phyloP scores from a whole-genome alignment of 2,329 filamentous ascomycete species.

The Pseudofabraea citricarpa region DNA sequence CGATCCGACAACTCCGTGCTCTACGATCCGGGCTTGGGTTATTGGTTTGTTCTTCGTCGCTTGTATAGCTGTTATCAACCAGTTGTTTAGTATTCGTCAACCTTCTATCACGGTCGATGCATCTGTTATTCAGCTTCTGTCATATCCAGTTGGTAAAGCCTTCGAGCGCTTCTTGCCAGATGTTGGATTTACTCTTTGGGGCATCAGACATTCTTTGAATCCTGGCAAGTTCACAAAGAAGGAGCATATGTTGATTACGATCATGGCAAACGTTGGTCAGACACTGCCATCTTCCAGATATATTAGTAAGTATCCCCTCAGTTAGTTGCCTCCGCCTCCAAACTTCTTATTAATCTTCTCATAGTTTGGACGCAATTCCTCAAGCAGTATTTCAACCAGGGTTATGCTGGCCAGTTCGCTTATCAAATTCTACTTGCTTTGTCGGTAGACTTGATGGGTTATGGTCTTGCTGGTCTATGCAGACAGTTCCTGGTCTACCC shows the following conservation, averaged over 20 bases:
- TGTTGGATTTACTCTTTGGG: background rate
- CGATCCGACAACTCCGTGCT: constrained; percentile 53
- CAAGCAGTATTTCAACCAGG: no score
- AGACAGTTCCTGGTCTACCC: constrained; percentile 54
- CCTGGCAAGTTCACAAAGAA: constrained; percentile 64
- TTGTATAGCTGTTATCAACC: constrained; percentile 2
- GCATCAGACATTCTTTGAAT: constrained; percentile 32
- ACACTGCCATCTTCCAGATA: constrained; percentile 1
- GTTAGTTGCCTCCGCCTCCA: no score
- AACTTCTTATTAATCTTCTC: no score
- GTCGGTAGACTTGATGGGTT: constrained; percentile 58
- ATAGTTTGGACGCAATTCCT: no score
- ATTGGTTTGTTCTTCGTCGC: constrained; percentile 41
- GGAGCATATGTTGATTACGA: constrained; percentile 60
- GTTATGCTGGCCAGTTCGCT: no score
- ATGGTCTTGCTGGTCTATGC: constrained; percentile 56
- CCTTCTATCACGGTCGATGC: constrained; percentile 4
- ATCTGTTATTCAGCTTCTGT: constrained; percentile 4
- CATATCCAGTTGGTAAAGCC: constrained; percentile 42
- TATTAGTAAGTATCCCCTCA: no score
- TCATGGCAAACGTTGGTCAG: constrained; percentile 48
- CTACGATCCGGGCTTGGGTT: constrained; percentile 58
- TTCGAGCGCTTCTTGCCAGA: constrained; percentile 40
- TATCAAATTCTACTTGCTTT: constrained; percentile 57
- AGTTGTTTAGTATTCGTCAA: constrained; percentile 5